Evolutionary conservation across 768 basidiomycete species (phyloP).

Genomic region (Boletellus ananiceps): DNA sequence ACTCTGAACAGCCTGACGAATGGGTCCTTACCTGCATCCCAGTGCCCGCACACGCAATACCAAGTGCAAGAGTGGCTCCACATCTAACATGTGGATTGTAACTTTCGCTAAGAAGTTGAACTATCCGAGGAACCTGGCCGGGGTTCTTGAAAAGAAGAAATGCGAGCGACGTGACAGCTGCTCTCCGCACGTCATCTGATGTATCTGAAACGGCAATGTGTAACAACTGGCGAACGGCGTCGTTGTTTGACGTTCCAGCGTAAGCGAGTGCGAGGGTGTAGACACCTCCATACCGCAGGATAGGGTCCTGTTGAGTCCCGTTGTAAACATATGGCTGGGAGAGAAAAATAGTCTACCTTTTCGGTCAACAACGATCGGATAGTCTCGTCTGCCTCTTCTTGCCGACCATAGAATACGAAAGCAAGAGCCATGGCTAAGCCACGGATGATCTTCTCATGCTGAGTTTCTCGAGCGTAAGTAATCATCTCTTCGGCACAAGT

Average conservation of each 20-base stretch:
- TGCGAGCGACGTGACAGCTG: constrained; percentile 92
- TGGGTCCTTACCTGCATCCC: constrained; percentile 69
- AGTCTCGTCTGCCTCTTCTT: constrained; percentile 87
- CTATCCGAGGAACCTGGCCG: constrained; percentile 91
- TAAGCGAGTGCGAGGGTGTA: constrained; percentile 96
- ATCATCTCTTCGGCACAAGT: constrained; percentile 91
- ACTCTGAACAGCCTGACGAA: not conserved
- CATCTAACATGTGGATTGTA: constrained; percentile 99
- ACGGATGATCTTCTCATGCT: constrained; percentile 98
- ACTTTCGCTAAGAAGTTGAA: constrained; percentile 94
- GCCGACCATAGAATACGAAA: constrained; percentile 87
- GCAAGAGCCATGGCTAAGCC: constrained; percentile 91
- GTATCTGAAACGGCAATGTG: constrained; percentile 99
- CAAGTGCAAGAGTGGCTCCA: constrained; percentile 92
- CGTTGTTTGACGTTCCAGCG: constrained; percentile 93
- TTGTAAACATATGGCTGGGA: not conserved
- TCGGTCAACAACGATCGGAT: constrained; percentile 76
- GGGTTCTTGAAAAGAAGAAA: constrained; percentile 98
- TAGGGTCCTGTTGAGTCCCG: constrained; percentile 67
- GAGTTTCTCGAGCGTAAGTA: constrained; percentile 92
- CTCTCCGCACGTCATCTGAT: constrained; percentile 93
- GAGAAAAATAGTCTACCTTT: constrained; percentile 53
- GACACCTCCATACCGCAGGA: constrained; percentile 95
- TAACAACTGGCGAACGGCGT: constrained; percentile 83
- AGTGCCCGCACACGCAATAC: constrained; percentile 96